Base-by-base conservation (phyloP, 352 stramenopile species). In the Plasmopara viticola region DNA sequence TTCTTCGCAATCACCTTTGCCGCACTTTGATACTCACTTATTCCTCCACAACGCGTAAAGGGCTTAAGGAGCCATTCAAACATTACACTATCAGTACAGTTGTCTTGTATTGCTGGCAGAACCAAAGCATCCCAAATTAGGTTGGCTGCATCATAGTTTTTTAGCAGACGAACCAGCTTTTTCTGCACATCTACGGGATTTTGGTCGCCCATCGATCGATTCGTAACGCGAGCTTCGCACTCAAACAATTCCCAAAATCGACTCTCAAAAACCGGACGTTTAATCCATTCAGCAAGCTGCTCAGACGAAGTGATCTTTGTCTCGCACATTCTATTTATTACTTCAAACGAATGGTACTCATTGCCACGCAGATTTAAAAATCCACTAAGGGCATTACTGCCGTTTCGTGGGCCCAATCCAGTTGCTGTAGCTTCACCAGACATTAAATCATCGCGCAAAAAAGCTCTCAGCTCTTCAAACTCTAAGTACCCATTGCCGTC, bases 401-500 rank as follows among this genome's bases (percentile, higher is more conserved):
- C 69, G 41, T 78, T 75, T 9, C 40, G 30, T 9, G 56, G 30
- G 13, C 31, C 38, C 13, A 43, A 55, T 49, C 44, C 53, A 44
- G 49, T 37, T 44, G 47, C 40, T 18, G 20, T 37, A 31, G 51
- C 48, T 28, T 81, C 66, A 42, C 62, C 46, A 4, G 62, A 60
- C 37, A 82, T 29, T 48, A 83, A 39, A 9, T 84, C 73, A 59
- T 82, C 74, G 6, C 67, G 68, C 45, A 81, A 67, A 53, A 70
- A 90, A 14, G 86, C 81, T 17, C 96, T 68, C 45, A 98, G 94
- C 56, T 98, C 93, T 30, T 98, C 88, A 58, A 98, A 98, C 61
- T 98, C 93, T 25, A 98, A 86, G 44, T 83, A 84, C 0, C 94
- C 90, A 15, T 79, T 90, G 6, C 73, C 78, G 54, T 98, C 87